phyloP scores from a whole-genome alignment of 805 yeast species.

The Komagataella populi region DNA sequence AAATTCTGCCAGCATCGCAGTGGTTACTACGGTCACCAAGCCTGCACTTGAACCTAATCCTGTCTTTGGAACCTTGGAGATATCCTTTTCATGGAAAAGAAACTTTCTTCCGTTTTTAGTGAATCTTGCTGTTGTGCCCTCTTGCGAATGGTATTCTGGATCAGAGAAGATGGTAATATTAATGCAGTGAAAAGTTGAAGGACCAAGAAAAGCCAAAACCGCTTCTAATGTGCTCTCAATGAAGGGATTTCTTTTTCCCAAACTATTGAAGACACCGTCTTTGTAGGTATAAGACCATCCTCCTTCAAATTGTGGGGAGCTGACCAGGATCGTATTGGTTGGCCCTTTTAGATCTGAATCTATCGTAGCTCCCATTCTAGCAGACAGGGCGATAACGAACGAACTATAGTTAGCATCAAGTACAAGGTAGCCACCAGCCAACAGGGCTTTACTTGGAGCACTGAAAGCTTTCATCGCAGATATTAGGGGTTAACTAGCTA shows the following conservation, averaged over 20 bases:
- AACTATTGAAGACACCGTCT: slow-evolving; percentile 6
- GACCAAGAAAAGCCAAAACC: slow-evolving; percentile 37
- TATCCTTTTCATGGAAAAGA: slow-evolving; percentile 42
- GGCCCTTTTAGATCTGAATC: slow-evolving; percentile 2
- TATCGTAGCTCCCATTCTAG: slow-evolving; percentile 76
- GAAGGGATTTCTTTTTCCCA: slow-evolving; percentile 49
- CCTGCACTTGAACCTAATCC: slow-evolving; percentile 97
- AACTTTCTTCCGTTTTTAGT: slow-evolving; percentile 33
- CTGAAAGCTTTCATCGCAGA: slow-evolving; percentile 37
- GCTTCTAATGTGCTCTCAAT: slow-evolving; percentile 47
- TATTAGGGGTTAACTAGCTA: neutral
- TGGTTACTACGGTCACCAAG: slow-evolving; percentile 63
- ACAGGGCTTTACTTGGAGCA: slow-evolving; percentile 90
- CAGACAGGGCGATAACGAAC: slow-evolving; percentile 75
- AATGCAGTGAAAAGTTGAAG: slow-evolving; percentile 18
- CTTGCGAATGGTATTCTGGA: slow-evolving; percentile 78
- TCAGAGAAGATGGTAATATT: slow-evolving; percentile 66
- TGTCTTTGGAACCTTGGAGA: slow-evolving; percentile 74
- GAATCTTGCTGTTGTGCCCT: slow-evolving; percentile 20
- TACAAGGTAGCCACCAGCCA: slow-evolving; percentile 93
- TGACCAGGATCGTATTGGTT: slow-evolving; percentile 24
- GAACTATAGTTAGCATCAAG: slow-evolving; percentile 64
- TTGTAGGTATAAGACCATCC: slow-evolving; percentile 45
- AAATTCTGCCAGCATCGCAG: slow-evolving; percentile 48
- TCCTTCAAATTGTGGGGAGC: slow-evolving; percentile 76